A percentile compares a stretch with the other conserved stretches of the same genome.
Conservation (phyloP, 1,284 basidiomycete species). For the Ceratobasidium papillatum region DNA sequence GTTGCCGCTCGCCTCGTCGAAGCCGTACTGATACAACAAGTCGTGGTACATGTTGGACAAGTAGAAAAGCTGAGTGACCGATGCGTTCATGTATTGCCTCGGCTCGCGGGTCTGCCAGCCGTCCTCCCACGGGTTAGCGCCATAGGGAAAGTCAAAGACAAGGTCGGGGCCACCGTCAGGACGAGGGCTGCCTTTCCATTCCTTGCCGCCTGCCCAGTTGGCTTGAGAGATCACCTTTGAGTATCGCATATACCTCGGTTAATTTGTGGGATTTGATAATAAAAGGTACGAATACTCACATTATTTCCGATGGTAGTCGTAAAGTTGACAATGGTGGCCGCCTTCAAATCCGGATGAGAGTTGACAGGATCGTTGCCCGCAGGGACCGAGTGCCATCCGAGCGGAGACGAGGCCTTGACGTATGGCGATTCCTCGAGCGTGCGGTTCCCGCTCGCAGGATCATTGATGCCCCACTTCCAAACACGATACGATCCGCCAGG, state of each 20-base stretch:
- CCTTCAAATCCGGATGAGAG: constrained; percentile 43
- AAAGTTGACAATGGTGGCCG: constrained; percentile 63
- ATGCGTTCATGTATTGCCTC: constrained; percentile 83
- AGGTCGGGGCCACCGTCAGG: constrained; percentile 68
- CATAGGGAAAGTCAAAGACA: constrained; percentile 77
- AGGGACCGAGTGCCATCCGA: constrained; percentile 81
- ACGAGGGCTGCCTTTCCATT: constrained; percentile 80
- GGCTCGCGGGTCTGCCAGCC: constrained; percentile 68
- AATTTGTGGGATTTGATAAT: constrained; percentile 22
- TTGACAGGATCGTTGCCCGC: constrained; percentile 60
- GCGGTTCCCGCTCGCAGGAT: constrained; percentile 70
- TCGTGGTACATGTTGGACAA: constrained; percentile 62
- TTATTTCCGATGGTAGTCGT: constrained; percentile 92
- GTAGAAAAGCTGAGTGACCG: constrained; percentile 91
- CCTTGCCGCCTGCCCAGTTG: constrained; percentile 85
- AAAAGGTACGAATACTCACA: constrained; percentile 53
- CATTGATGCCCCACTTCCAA: constrained; percentile 78
- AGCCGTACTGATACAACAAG: constrained; percentile 56
- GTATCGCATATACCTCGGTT: not conserved
- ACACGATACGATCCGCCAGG: constrained; percentile 68
- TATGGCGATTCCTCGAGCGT: constrained; percentile 67
- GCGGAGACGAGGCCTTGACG: constrained; percentile 79
- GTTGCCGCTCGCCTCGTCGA: constrained; percentile 62
- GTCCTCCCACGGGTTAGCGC: constrained; percentile 61
- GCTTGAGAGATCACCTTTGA: constrained; percentile 78